Conservation (phyloP, 331 rosid genomes). For the Spiraea crenata region DNA sequence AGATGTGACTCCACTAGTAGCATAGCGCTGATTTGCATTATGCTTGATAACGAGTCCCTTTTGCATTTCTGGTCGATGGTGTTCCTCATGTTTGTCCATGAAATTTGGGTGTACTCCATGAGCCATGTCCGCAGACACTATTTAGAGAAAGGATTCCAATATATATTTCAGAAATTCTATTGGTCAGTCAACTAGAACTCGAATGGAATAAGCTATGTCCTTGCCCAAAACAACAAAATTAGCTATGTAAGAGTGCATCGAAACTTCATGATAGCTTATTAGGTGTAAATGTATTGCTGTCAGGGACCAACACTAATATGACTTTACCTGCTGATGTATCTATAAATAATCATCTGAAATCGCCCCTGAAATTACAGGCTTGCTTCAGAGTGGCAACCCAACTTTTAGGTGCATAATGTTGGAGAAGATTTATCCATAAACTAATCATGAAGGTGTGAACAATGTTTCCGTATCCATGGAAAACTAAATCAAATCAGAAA, state of each 20-base stretch:
- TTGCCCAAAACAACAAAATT: neutral
- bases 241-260: neutral
- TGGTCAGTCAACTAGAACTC: constrained; percentile 8
- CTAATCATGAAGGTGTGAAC: neutral
- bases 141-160: constrained; percentile 25
- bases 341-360: neutral
- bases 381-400: neutral
- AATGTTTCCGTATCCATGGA: neutral
- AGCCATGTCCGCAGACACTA: constrained; percentile 99
- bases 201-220: neutral
- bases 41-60: constrained; percentile 90
- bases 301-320: neutral
- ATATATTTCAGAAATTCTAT: constrained; percentile 30
- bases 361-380: neutral
- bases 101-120: constrained; percentile 97
- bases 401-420: neutral
- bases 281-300: neutral
- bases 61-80: constrained; percentile 84
- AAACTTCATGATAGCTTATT: no score
- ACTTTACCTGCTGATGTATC: neutral
- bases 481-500: neutral
- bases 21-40: constrained; percentile 96
- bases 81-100: constrained; percentile 89
- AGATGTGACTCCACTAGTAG: constrained; percentile 87
- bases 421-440: neutral